These are phyloP conservation scores for Cryptococcus sp. DNA, from an alignment of 1,284 basidiomycete species.

Conservation along the genomic window DNA sequence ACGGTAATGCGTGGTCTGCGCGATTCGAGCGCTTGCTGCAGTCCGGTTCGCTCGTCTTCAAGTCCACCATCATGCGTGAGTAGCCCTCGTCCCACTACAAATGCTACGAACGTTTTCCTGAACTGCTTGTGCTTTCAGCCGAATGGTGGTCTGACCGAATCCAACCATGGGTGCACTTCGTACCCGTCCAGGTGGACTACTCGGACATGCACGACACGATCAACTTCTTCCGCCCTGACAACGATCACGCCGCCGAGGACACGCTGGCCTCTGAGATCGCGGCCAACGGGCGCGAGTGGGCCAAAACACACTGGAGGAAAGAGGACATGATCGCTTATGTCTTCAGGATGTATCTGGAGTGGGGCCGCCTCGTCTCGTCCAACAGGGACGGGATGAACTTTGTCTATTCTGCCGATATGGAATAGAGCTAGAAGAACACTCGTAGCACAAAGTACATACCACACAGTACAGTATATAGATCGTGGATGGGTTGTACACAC, in stretches of 20 bases:
- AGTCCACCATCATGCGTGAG: conserved; percentile 65
- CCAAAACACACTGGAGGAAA: conserved; percentile 61
- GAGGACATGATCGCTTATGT: conserved; percentile 65
- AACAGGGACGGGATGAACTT: too few relatives aligned
- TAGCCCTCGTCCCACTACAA: background rate
- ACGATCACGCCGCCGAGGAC: conserved; percentile 57
- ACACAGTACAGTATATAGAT: too few relatives aligned
- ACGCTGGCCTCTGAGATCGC: conserved; percentile 62
- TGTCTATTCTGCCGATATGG: too few relatives aligned
- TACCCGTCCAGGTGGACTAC: conserved; percentile 60
- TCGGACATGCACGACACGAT: conserved; percentile 60
- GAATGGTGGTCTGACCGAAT: conserved; percentile 34
- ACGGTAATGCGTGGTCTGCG: conserved; percentile 15
- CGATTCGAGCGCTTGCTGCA: conserved; percentile 59
- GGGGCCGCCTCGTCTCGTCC: conserved; percentile 16
- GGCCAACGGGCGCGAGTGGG: conserved; percentile 61
- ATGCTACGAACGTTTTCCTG: background rate
- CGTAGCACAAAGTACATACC: too few relatives aligned
- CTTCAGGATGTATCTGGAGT: conserved; percentile 56
- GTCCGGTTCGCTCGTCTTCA: conserved; percentile 64
- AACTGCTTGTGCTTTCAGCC: background rate
- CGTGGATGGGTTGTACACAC: too few relatives aligned
- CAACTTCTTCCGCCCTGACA: conserved; percentile 25
- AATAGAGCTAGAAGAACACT: too few relatives aligned
- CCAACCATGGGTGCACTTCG: conserved; percentile 58